Base-by-base conservation (phyloP, 2,329 filamentous ascomycete genomes). In the Alternaria arborescens region DNA sequence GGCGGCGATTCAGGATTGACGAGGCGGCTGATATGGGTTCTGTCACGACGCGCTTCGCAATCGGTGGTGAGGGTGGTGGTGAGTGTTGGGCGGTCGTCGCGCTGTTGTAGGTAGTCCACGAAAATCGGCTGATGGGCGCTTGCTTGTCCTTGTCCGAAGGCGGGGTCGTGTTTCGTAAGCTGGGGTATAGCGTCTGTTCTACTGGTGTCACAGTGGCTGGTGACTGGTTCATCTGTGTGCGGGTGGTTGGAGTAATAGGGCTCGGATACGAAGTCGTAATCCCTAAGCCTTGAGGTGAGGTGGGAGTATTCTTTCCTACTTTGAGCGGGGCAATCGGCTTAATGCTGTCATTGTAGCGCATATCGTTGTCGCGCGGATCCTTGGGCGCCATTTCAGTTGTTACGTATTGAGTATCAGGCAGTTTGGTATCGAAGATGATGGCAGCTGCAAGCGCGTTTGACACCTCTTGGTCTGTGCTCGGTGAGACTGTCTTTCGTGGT, bases 291-390 rank as follows among this genome's bases (percentile, higher is more conserved):
- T 58, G 55, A 20, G 73, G 74, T n/a, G 68, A 70, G 12, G 62
- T 71, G 24, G 69, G 77, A 52, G 77, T 76, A 34, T 75, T 77
- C 58, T 73, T 75, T 38, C 74, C 75, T 57, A 77, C 75, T 70
- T 82, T 81, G 58, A 82, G 75, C 18, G 81, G 81, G 12, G 77
- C 77, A 24, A 77, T 70, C 20, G 80, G 80, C 68, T 80, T 82
- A 60, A 82, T 80, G 46, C 69, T 71, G 48, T 79, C 75, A 47
- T 80, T 70, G 50, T 80, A 69, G 66, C 73, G 73, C 65, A 62
- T 58, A 44, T 73, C 68, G 50, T 66, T 50, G 42, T 58, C 52
- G 52, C 62, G 65, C 12, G 65, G 46, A 50, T 50, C 46, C 46
- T 50, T 50, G 46, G 32, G 46, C 20, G 30, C 46, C 46, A 50